phyloP scores from a whole-genome alignment of 805 yeast genomes.

The Cyberlindnera xylosilytica region DNA sequence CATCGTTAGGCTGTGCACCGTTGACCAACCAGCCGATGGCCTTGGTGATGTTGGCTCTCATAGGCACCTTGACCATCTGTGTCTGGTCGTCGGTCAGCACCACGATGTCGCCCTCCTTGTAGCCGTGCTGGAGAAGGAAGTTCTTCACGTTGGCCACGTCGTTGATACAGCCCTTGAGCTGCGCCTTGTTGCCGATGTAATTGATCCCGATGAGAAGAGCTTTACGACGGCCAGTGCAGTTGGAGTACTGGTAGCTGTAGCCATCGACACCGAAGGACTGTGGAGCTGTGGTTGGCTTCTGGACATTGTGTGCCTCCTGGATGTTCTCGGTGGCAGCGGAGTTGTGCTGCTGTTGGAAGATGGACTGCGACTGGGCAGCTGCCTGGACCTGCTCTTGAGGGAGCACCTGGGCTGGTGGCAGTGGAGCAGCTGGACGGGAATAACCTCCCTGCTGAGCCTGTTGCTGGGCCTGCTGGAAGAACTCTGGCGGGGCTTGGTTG shows the following conservation, averaged over 20 bases:
- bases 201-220: slow-evolving; percentile 79
- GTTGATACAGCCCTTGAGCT: slow-evolving; percentile 75
- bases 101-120: slow-evolving; percentile 53
- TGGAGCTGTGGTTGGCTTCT: slow-evolving; percentile 15
- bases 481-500: slow-evolving; percentile 7
- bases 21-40: slow-evolving; percentile 83
- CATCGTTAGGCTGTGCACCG: slow-evolving; percentile 73
- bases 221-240: slow-evolving; percentile 68
- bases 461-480: slow-evolving; percentile 8
- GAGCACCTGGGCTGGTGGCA: slow-evolving; percentile 12
- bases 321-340: slow-evolving; percentile 1
- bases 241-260: slow-evolving; percentile 52
- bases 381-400: slow-evolving; percentile 14
- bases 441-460: background rate
- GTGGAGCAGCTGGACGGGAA: too few relatives aligned
- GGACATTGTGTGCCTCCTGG: slow-evolving; percentile 3
- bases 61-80: slow-evolving; percentile 52
- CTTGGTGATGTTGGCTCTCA: slow-evolving; percentile 62
- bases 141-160: slow-evolving; percentile 54
- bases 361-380: slow-evolving; percentile 18
- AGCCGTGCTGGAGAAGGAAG: slow-evolving; percentile 45
- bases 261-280: slow-evolving; percentile 13
- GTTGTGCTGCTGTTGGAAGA: slow-evolving; percentile 10
- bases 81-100: slow-evolving; percentile 55
- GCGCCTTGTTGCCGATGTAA: slow-evolving; percentile 61